Percentiles rank a stretch among this genome's conserved stretches.
Conservation (phyloP, 805 yeast species). For the Lipomyces yamanashiensis region DNA sequence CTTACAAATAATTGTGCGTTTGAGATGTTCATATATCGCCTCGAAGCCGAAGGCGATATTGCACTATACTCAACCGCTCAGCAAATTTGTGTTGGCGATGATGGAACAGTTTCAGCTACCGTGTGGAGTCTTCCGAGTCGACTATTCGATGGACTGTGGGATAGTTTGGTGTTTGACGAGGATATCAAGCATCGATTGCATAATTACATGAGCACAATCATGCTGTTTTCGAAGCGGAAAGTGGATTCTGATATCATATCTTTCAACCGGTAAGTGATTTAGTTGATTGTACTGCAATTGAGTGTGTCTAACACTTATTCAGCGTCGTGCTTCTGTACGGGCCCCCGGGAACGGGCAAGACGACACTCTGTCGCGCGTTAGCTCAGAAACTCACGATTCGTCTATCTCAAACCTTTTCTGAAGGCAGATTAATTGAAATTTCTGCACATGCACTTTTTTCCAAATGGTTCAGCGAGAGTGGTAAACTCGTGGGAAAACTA, state of each 20-base stretch:
- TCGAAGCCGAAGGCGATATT: slow-evolving; percentile 6
- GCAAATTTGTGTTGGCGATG: slow-evolving; percentile 19
- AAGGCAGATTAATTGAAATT: slow-evolving; percentile 49
- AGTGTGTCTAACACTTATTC: neutral
- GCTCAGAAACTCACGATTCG: slow-evolving; percentile 50
- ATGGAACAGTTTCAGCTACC: slow-evolving; percentile 23
- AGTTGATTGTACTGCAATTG: neutral
- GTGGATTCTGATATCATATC: slow-evolving; percentile 31
- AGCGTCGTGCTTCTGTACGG: slow-evolving; percentile 48
- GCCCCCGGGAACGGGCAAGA: slow-evolving; percentile 56
- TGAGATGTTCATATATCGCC: slow-evolving; percentile 27
- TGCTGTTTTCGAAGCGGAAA: slow-evolving; percentile 39
- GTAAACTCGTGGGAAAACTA: slow-evolving; percentile 49
- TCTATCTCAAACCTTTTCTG: slow-evolving; percentile 18
- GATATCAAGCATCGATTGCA: slow-evolving; percentile 44
- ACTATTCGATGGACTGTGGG: slow-evolving; percentile 47
- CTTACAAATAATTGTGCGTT: slow-evolving; percentile 14
- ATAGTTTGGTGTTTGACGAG: slow-evolving; percentile 44
- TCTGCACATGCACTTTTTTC: slow-evolving; percentile 53
- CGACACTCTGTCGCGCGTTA: slow-evolving; percentile 50
- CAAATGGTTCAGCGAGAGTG: slow-evolving; percentile 55
- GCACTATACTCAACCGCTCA: neutral
- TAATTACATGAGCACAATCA: slow-evolving; percentile 45
- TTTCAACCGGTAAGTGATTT: slow-evolving; percentile 22
- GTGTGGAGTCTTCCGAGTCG: slow-evolving; percentile 42